A percentile compares a stretch with the other conserved stretches of the same genome.
Conservation (phyloP, 2,329 filamentous ascomycete species). For the Sporothrix phasma region DNA sequence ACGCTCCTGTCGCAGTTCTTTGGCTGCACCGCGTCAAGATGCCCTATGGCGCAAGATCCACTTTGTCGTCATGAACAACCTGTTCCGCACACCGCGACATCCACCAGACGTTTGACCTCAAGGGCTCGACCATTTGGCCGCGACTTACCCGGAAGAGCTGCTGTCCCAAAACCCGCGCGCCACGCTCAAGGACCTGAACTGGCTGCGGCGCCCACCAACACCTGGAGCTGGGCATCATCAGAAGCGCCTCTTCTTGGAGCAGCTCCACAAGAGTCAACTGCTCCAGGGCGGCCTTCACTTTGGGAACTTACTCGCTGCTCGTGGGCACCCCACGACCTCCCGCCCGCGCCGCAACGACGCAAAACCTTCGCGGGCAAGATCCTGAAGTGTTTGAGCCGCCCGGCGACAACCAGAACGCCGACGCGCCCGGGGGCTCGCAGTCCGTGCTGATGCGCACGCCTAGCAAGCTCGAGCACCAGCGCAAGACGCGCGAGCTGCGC, state of each 20-base stretch:
- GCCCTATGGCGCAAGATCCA: conserved; percentile 98
- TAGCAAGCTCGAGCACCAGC: conserved; percentile 82
- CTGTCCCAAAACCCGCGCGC: conserved; percentile 81
- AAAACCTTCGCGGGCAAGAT: conserved; percentile 86
- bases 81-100: conserved; percentile 98
- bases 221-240: conserved; percentile 78
- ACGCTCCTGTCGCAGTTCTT: conserved; percentile 97
- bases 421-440: conserved; percentile 37
- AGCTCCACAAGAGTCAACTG: conserved; percentile 79
- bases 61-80: conserved; percentile 99
- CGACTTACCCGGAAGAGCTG: conserved; percentile 81
- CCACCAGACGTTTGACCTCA: conserved; percentile 91
- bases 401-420: conserved; percentile 44
- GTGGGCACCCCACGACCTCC: conserved; percentile 88
- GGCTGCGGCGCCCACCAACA: conserved; percentile 78
- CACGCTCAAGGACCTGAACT: conserved; percentile 94
- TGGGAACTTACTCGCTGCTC: conserved; percentile 96
- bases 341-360: conserved; percentile 78
- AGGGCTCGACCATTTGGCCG: conserved; percentile 91
- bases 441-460: conserved; percentile 73
- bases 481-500: conserved; percentile 82
- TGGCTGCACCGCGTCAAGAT: conserved; percentile 93
- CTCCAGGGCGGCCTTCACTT: conserved; percentile 85
- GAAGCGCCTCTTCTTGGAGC: conserved; percentile 77
- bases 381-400: conserved; percentile 86